These are phyloP conservation scores for Arthroderma sp. DNA, from an alignment of 2,329 filamentous ascomycete species.

Conservation along the genomic window DNA sequence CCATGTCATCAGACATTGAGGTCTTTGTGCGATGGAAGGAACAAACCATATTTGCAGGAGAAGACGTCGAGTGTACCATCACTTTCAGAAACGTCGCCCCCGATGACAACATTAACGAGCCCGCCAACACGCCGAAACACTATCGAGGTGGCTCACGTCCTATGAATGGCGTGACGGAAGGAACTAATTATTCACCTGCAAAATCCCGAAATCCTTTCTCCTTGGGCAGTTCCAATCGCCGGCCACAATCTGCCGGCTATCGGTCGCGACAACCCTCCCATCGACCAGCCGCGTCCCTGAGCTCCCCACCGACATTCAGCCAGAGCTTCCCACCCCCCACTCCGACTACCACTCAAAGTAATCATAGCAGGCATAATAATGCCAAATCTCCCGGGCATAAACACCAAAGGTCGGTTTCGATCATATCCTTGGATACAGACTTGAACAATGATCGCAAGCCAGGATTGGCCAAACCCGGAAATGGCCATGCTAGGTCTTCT, in stretches of 20 bases:
- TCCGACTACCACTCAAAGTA: not conserved
- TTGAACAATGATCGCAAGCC: constrained; percentile 20
- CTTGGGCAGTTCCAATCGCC: constrained; percentile 20
- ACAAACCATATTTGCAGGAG: constrained; percentile 87
- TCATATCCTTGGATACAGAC: constrained; percentile 58
- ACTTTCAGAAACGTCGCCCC: constrained; percentile 78
- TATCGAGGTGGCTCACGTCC: constrained; percentile 27
- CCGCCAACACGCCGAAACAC: constrained; percentile 19
- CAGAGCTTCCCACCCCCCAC: constrained; percentile 29
- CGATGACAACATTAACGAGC: constrained; percentile 22
- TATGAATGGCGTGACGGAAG: constrained; percentile 20
- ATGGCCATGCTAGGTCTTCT: constrained; percentile 62
- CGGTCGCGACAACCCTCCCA: constrained; percentile 20
- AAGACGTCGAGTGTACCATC: constrained; percentile 89
- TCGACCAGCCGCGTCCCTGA: constrained; percentile 28
- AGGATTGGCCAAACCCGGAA: constrained; percentile 35
- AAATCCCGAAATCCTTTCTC: constrained; percentile 27
- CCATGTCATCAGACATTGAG: constrained; percentile 58
- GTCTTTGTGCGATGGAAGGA: constrained; percentile 94
- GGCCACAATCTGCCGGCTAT: constrained; percentile 23
- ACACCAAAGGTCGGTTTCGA: constrained; percentile 67
- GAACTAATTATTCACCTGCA: constrained; percentile 26
- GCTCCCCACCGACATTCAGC: constrained; percentile 25
- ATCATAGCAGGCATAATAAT: constrained; percentile 11
- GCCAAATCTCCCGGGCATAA: constrained; percentile 34